A percentile compares a stretch with the other conserved stretches of the same genome.
phyloP scores from a whole-genome alignment of 176 grass and related monocot genomes.

The Oryza coarctata region DNA sequence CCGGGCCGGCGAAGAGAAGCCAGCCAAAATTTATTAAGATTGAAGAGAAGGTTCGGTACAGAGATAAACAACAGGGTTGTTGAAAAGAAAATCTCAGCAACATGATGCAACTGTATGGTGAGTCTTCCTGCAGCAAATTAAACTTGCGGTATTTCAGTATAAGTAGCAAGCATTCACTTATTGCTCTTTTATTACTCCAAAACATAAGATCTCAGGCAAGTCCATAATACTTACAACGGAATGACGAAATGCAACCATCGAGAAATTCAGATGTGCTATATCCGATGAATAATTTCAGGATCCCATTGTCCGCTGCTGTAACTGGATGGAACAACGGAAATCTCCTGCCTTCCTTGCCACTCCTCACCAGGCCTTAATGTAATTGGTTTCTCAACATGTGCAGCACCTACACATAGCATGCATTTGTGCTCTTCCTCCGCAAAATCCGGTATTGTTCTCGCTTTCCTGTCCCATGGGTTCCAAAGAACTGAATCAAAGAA shows the following conservation, averaged over 20 bases:
- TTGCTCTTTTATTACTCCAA: not conserved
- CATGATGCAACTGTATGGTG: no score
- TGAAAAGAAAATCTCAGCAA: no score
- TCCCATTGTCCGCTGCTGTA: slow-evolving; percentile 65
- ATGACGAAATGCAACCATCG: not conserved
- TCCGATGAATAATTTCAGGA: slow-evolving; percentile 39
- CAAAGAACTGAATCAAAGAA: slow-evolving; percentile 55
- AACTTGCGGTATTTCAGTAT: not conserved
- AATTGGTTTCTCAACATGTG: slow-evolving; percentile 62
- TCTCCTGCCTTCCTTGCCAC: slow-evolving; percentile 67
- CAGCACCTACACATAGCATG: slow-evolving; percentile 71
- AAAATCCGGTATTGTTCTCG: slow-evolving; percentile 68
- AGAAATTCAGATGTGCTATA: slow-evolving; percentile 26
- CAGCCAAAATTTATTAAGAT: no score
- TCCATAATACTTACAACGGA: slow-evolving; percentile 3
- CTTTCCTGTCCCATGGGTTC: slow-evolving; percentile 84
- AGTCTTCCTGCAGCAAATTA: slow-evolving; percentile 29
- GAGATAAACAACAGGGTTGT: no score
- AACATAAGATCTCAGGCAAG: not conserved
- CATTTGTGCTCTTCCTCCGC: slow-evolving; percentile 63
- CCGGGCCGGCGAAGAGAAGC: no score
- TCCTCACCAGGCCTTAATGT: slow-evolving; percentile 69
- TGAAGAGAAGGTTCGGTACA: no score
- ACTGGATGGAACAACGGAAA: slow-evolving; percentile 73
- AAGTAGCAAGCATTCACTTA: not conserved